Evolutionary conservation across 345 rosid genomes (phyloP), one percentile per base, ranked within the genome.

Genomic region (Populus tremula): DNA sequence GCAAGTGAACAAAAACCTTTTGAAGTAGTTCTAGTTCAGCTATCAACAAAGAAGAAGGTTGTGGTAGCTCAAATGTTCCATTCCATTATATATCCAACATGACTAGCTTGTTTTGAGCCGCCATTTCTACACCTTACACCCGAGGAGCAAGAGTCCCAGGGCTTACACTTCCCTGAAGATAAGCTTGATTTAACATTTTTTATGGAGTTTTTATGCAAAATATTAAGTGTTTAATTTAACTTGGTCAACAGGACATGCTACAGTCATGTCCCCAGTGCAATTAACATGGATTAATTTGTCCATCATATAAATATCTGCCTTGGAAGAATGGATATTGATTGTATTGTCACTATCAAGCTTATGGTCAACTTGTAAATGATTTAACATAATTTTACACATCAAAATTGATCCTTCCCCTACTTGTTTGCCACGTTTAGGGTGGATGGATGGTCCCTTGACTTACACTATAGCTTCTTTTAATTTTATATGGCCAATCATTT

Each of bases 41-140:
- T 43, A 43, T 43, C 47, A 43, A 43, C 1, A 43, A 12, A 43
- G 47, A 43, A 2, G 12, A 43, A 43, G 4, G 47, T 43, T 11
- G 47, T 29, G 7, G 76, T 27, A 53, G 78, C 54, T 74, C 65
- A 79, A 47, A 67, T 74, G 85, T 74, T 77, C 8, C 18, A 61
- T 17, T 80, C 76, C 63, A 72, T 76, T 78, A 68, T 59, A 53
- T 56, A 64, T 75, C 43, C 81, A 66, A 71, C 66, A 33, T 53
- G 68, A 20, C 70, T 29, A 50, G 71, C 81, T 73, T 76, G 79
- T 71, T 75, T 79, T 83, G 84, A 82, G 85, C 88, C 88, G 86
- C 89, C 83, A 83, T 82, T 75, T 74, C 74, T 77, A 67, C 73
- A 67, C 73, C 79, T 61, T 66, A 16, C 45, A 38, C 54, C 47